Conservation (phyloP, 2,329 filamentous ascomycete species). For the Didymella pomorum region DNA sequence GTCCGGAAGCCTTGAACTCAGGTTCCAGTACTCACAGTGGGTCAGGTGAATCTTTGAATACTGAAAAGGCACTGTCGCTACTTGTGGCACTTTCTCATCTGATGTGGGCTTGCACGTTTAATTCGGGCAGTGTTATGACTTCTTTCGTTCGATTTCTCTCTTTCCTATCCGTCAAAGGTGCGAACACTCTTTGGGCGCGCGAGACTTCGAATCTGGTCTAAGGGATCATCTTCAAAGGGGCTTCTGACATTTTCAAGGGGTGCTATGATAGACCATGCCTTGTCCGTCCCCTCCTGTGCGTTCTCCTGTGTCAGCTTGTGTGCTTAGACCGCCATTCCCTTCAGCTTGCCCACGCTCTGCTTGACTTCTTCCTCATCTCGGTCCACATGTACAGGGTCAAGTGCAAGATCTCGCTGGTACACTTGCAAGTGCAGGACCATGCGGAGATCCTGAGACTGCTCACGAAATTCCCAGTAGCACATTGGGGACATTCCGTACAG, state of each 20-base stretch:
- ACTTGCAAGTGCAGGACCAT: neutral
- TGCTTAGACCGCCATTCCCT: neutral
- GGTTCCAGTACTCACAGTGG: neutral
- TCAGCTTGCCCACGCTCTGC: neutral
- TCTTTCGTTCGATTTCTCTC: too few relatives aligned
- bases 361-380: neutral
- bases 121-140: too few relatives aligned
- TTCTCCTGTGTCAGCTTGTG: neutral
- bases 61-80: too few relatives aligned
- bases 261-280: too few relatives aligned
- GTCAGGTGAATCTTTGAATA: neutral
- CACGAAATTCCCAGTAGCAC: slow-evolving; percentile 9
- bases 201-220: neutral
- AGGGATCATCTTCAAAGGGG: neutral
- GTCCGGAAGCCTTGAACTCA: too few relatives aligned
- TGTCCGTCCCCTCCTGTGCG: too few relatives aligned
- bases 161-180: too few relatives aligned
- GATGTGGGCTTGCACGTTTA: too few relatives aligned
- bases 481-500: neutral
- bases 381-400: neutral
- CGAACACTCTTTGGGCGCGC: too few relatives aligned
- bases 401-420: neutral
- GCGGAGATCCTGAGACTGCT: neutral
- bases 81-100: too few relatives aligned
- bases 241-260: too few relatives aligned